Percentiles rank a stretch among this genome's conserved stretches.
Evolutionary conservation across 805 yeast genomes (phyloP).

Genomic region (Lachancea sp.): DNA sequence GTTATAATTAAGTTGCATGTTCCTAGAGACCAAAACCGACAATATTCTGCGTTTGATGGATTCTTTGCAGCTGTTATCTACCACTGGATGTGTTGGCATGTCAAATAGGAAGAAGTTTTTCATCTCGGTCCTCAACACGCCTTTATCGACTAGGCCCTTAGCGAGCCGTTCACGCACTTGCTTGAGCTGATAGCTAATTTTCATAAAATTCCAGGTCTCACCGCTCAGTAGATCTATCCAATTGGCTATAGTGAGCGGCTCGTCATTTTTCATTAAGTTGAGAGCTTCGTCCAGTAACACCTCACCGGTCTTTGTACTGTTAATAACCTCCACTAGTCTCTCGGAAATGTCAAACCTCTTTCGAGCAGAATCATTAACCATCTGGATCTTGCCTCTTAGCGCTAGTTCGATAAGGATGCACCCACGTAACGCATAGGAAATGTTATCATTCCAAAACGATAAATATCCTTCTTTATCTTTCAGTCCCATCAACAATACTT

Average conservation of each 20-base stretch:
- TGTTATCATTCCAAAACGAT: slow-evolving; percentile 97
- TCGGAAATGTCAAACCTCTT: slow-evolving; percentile 84
- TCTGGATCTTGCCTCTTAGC: slow-evolving; percentile 77
- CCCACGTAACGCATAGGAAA: slow-evolving; percentile 92
- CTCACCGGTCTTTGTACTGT: slow-evolving; percentile 87
- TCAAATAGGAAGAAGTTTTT: slow-evolving; percentile 91
- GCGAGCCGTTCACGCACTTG: slow-evolving; percentile 96
- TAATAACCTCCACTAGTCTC: slow-evolving; percentile 79
- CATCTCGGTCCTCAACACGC: slow-evolving; percentile 90
- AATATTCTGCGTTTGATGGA: slow-evolving; percentile 68
- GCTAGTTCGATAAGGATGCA: slow-evolving; percentile 90
- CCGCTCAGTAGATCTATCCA: slow-evolving; percentile 95
- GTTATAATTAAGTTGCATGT: slow-evolving; percentile 49
- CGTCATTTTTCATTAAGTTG: slow-evolving; percentile 81
- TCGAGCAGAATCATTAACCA: slow-evolving; percentile 89
- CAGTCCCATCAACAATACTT: slow-evolving; percentile 84
- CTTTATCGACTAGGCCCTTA: slow-evolving; percentile 95
- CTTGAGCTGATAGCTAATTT: slow-evolving; percentile 89
- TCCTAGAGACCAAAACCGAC: slow-evolving; percentile 63
- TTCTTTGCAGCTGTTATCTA: slow-evolving; percentile 80
- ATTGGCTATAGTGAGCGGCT: slow-evolving; percentile 68
- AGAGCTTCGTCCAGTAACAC: slow-evolving; percentile 90
- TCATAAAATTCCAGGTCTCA: slow-evolving; percentile 95
- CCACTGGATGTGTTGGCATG: slow-evolving; percentile 97
- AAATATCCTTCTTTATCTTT: slow-evolving; percentile 95